phyloP scores from a whole-genome alignment of 73 alveolate genomes.

The Diophrys sp. region DNA sequence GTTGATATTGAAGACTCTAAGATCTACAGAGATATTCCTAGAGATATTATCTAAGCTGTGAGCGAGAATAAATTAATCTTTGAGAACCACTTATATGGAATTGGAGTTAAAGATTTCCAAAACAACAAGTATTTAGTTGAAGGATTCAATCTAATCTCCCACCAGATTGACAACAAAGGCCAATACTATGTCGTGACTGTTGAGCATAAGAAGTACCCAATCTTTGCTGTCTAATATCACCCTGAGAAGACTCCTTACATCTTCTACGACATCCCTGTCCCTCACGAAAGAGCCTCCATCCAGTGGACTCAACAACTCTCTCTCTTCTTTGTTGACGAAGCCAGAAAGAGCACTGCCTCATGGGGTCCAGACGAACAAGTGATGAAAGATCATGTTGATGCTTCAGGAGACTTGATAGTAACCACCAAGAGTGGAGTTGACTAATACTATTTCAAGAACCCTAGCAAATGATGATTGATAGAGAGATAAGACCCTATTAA shows the following conservation, averaged over 20 bases:
- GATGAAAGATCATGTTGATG: conserved; percentile 13
- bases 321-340: conserved; percentile 37
- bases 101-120: conserved; percentile 6
- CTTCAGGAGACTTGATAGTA: background rate
- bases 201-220: conserved; percentile 53
- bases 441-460: background rate
- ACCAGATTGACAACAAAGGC: background rate
- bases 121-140: background rate
- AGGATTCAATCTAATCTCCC: background rate
- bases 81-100: conserved; percentile 17
- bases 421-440: background rate
- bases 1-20: conserved; percentile 5
- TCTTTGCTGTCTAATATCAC: conserved; percentile 63
- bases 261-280: conserved; percentile 29
- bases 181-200: conserved; percentile 48
- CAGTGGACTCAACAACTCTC: conserved; percentile 33
- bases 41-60: conserved; percentile 32
- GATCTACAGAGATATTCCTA: conserved; percentile 24
- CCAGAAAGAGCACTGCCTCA: conserved; percentile 26
- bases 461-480: background rate
- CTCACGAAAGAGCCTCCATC: conserved; percentile 24
- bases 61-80: too few relatives aligned
- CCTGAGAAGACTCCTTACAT: conserved; percentile 46
- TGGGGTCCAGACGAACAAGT: conserved; percentile 34
- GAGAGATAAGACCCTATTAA: background rate